phyloP scores from a whole-genome alignment of 2,329 filamentous ascomycete genomes.

The Cercospora sesami region DNA sequence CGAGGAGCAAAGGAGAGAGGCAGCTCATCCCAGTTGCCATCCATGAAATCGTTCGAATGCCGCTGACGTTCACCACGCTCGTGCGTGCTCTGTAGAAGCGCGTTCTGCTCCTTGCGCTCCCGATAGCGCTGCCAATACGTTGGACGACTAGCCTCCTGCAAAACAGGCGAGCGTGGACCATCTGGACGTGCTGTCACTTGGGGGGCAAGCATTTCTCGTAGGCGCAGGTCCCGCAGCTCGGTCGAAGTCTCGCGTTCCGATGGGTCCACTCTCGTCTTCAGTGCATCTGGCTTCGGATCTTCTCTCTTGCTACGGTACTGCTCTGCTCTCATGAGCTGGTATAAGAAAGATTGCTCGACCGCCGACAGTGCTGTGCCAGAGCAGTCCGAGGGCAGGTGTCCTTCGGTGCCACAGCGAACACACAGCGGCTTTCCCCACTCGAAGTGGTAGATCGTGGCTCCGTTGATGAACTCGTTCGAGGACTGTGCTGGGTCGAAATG shows the following conservation, averaged over 20 bases:
- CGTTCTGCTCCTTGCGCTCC: conserved; percentile 2
- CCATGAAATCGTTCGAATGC: neutral
- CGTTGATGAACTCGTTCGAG: conserved; percentile 26
- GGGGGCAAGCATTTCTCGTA: neutral
- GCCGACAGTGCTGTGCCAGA: conserved; percentile 8
- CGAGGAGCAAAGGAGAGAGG: neutral
- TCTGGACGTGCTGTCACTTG: neutral
- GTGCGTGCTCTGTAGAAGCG: neutral
- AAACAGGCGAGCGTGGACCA: neutral
- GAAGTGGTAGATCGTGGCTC: conserved; percentile 22
- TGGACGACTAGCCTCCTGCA: neutral
- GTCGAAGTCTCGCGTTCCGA: neutral
- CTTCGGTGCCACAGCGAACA: conserved; percentile 22
- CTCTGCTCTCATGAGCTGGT: conserved; percentile 19
- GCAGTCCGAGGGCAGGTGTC: conserved; percentile 26
- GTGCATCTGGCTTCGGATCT: conserved; percentile 1
- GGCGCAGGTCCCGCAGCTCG: neutral
- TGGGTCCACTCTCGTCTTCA: neutral
- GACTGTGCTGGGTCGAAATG: conserved; percentile 21
- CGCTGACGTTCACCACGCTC: neutral
- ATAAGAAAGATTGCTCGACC: conserved; percentile 21
- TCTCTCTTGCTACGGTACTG: conserved; percentile 23
- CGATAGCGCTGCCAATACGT: conserved; percentile 18
- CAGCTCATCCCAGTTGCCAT: neutral
- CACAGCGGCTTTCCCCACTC: conserved; percentile 28